A percentile compares a stretch with the other conserved stretches of the same genome.
These are phyloP conservation scores for Jamesozyma piceae DNA, from an alignment of 805 yeast genomes.

Conservation along the genomic window DNA sequence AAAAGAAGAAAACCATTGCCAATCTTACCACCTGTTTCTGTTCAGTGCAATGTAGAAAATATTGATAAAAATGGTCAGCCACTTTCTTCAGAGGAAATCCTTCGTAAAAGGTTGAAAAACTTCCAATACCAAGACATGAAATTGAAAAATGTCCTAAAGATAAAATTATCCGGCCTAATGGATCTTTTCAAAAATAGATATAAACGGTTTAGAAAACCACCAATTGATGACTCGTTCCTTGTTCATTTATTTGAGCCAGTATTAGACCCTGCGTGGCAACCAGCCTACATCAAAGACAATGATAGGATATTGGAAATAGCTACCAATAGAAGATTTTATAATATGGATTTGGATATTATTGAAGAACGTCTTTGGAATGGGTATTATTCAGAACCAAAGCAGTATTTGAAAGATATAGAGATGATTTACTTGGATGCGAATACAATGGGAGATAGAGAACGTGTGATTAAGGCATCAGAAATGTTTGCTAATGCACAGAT, in stretches of 20 bases:
- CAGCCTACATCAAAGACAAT: slow-evolving; percentile 43
- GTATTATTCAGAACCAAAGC: slow-evolving; percentile 83
- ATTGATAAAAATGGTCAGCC: slow-evolving; percentile 23
- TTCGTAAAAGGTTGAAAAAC: slow-evolving; percentile 38
- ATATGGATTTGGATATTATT: slow-evolving; percentile 88
- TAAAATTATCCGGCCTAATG: slow-evolving; percentile 80
- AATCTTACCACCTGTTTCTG: slow-evolving; percentile 31
- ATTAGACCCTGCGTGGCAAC: slow-evolving; percentile 30
- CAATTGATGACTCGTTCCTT: slow-evolving; percentile 67
- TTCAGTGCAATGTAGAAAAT: slow-evolving; percentile 10
- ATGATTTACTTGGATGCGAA: slow-evolving; percentile 73
- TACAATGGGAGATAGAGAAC: slow-evolving; percentile 71
- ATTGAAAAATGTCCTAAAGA: slow-evolving; percentile 73
- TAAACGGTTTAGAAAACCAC: slow-evolving; percentile 83
- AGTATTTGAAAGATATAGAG: slow-evolving; percentile 75
- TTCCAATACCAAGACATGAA: slow-evolving; percentile 60
- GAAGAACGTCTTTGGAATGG: slow-evolving; percentile 98
- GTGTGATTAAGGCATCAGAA: slow-evolving; percentile 74
- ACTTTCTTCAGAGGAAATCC: slow-evolving; percentile 27
- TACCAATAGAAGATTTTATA: slow-evolving; percentile 64
- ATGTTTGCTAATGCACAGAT: slow-evolving; percentile 96
- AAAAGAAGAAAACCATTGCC: slow-evolving; percentile 37
- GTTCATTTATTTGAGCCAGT: slow-evolving; percentile 68
- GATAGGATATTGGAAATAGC: slow-evolving; percentile 74
- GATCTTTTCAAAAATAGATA: slow-evolving; percentile 81